These are phyloP conservation scores for Orbilia quercus DNA, from an alignment of 2,329 filamentous ascomycete species.

Conservation along the genomic window DNA sequence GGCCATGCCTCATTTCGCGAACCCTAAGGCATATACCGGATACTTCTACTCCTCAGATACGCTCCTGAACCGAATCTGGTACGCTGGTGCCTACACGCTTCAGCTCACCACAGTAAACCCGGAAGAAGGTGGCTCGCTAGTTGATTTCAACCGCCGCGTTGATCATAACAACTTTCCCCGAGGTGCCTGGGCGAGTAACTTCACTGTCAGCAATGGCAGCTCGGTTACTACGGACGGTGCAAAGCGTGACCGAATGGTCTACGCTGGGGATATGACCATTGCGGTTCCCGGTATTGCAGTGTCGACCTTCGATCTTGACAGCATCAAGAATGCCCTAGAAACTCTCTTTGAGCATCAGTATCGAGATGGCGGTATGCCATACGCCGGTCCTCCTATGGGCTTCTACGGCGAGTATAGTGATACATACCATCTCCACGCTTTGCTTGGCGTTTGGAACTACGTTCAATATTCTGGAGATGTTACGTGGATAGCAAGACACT, in stretches of 20 bases:
- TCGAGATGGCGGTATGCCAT: slow-evolving; percentile 66
- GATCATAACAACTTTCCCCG: slow-evolving; percentile 30
- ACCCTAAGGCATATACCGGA: slow-evolving; percentile 68
- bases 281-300: slow-evolving; percentile 69
- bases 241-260: slow-evolving; percentile 71
- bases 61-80: slow-evolving; percentile 67
- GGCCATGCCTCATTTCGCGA: slow-evolving; percentile 65
- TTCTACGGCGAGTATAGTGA: slow-evolving; percentile 63
- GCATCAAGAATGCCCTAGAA: slow-evolving; percentile 67
- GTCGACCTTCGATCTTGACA: slow-evolving; percentile 68
- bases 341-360: slow-evolving; percentile 66
- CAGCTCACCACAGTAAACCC: slow-evolving; percentile 63
- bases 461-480: slow-evolving; percentile 69
- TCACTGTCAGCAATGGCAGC: slow-evolving; percentile 61
- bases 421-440: slow-evolving; percentile 71
- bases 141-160: slow-evolving; percentile 56
- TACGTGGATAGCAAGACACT: slow-evolving; percentile 61
- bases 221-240: slow-evolving; percentile 67
- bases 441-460: slow-evolving; percentile 72
- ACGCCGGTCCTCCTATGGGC: slow-evolving; percentile 65
- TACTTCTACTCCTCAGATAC: slow-evolving; percentile 68
- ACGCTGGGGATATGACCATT: slow-evolving; percentile 73
- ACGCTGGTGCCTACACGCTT: slow-evolving; percentile 67
- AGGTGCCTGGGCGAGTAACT: slow-evolving; percentile 61
- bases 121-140: slow-evolving; percentile 61